Evolutionary conservation across 106 monocot genomes (phyloP), one percentile per base, ranked within the genome.

Genomic region (Chionographis japonica): DNA sequence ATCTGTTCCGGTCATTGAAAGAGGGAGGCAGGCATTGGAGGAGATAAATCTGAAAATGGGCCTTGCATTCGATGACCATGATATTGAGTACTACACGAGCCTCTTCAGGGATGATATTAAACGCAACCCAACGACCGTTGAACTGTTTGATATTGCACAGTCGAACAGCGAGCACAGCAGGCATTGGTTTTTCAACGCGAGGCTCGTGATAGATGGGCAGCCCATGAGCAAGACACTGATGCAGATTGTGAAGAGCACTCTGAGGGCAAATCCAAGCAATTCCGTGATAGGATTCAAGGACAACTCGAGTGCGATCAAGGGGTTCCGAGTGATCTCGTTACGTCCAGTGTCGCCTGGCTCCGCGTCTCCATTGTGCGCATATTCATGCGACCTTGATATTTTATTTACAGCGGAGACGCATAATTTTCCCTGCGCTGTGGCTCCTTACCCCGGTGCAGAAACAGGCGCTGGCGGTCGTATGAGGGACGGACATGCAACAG

Each of bases 231-330:
- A 52, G 0, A 87, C 97, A 12, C 71, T 97, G 57, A 70, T 97
- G 58, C 84, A 92, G 72, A 83, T 83, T 42, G 97, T 97, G 36
- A 97, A 97, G 69, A 74, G 82, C 62, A 89, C 92, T 43, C 60
- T 92, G 68, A 89, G 82, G 72, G 83, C 84, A 7, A 97, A 97
- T 57, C 89, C 85, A 36, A 87, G 76, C 40, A 97, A 97, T 72
- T 97, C 97, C 17, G 92, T 92, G 16, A 97, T 97, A 46, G 97
- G 97, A 3, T 97, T 92, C 66, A 97, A 97, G 69, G 97, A 97
- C 62, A 97, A 97, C 68, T 97, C 97, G 16, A 97, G 97, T 78
- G 97, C 97, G 43, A 97, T 97, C 11, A 97, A 74, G 68, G 97
- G 97, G 1, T 92, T 80, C 50, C 20, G 56, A 39, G 83, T 87